phyloP scores from a whole-genome alignment of 176 grass and related monocot species.

The Dendrocalamus sinicus region DNA sequence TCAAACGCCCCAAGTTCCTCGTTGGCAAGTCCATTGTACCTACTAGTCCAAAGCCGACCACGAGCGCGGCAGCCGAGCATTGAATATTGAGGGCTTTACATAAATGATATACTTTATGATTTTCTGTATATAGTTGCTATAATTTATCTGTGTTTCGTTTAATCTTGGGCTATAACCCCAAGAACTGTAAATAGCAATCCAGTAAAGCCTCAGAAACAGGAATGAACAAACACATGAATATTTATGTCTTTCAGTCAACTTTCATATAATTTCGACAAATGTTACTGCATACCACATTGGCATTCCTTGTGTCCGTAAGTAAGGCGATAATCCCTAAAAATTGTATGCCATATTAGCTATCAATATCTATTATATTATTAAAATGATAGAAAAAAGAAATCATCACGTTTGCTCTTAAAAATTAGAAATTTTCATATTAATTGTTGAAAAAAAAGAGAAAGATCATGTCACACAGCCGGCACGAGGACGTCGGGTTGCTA shows the following conservation, averaged over 20 bases:
- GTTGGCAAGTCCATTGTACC: constrained; percentile 30
- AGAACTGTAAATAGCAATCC: neutral
- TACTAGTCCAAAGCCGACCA: neutral
- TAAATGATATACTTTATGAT: neutral
- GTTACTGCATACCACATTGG: no score
- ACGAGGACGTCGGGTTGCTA: no score
- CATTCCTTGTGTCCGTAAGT: neutral
- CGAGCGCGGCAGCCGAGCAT: neutral
- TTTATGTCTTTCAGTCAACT: neutral
- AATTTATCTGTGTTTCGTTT: neutral
- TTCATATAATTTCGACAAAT: neutral
- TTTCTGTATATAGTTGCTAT: neutral
- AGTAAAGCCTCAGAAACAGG: neutral
- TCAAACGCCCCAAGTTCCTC: constrained; percentile 31
- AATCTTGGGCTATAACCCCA: neutral
- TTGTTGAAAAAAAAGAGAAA: no score
- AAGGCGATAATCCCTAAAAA: neutral
- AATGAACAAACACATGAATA: neutral
- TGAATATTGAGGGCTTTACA: neutral
- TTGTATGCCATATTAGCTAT: no score
- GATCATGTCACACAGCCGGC: no score
- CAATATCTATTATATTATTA: neutral
- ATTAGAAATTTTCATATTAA: no score
- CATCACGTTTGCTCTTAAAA: no score
- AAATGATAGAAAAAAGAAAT: no score